Base-by-base conservation (phyloP, 345 rosid genomes). In the Draba incana region DNA sequence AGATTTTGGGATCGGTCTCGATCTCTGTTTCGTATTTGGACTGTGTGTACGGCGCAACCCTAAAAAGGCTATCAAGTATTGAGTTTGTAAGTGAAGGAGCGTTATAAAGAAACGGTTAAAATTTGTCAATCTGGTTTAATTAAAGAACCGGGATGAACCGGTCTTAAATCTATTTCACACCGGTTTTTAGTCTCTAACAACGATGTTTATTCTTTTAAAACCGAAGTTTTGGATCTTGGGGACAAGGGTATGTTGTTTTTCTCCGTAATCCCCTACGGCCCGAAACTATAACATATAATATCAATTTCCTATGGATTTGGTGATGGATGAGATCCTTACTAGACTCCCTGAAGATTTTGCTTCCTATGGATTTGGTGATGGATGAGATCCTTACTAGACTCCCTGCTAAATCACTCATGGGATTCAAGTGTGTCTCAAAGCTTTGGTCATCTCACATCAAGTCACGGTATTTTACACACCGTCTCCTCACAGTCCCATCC, bases 11-110 rank as follows among this genome's bases (percentile, higher is more conserved):
- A 28, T 42, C 10, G 47, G 47, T 3, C 37, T 10, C 27, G 13
- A 48, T 20, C 44, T 59, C 44, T 69, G 52, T 59, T 69, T 60
- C 12, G 25, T 69, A 20, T 20, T 20, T 51, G 16, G 56, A 57
- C 48, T 37, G n/a, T 6, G n/a, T 6, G 66, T 49, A 58, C 74
- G 59, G 59, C 52, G 9, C 35, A 4, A 37, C 11, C 66, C 67
- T 69, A 60, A 13, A 37, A 8, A 35, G 39, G 10, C 2, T 8
- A 35, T 1, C 2, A 33, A 33, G 37, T 33, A 0, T 33, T 6
- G 39, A 38, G 27, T 45, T 67, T n/a, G 71, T 45, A 55, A 33
- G 64, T 46, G 47, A 10, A 9, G 16, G 39, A 57, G 27, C 16
- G 44, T 56, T 45, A 43, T 12, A 48, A 2, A 4, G 10, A 9